Percentiles rank a stretch among this genome's conserved stretches.
phyloP scores from a whole-genome alignment of 192 early-diverging fungal species.

The Linnemannia schmuckeri region DNA sequence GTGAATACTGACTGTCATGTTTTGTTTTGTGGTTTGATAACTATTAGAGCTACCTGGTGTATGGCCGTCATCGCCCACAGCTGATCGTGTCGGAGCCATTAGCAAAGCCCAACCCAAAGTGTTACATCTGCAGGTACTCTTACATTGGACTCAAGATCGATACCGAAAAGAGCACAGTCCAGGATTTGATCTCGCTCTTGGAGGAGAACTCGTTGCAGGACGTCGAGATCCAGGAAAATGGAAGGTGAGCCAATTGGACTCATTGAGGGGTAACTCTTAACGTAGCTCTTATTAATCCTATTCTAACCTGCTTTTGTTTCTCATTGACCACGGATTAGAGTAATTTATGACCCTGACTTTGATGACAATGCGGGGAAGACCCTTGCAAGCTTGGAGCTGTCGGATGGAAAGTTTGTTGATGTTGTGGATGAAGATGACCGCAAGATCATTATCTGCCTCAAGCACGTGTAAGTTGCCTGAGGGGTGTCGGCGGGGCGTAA shows the following conservation, averaged over 20 bases:
- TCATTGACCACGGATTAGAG: slow-evolving; percentile 49
- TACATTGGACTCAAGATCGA: slow-evolving; percentile 75
- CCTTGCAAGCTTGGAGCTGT: slow-evolving; percentile 72
- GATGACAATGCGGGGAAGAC: slow-evolving; percentile 80
- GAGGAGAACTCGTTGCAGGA: slow-evolving; percentile 68
- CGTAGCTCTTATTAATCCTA: background rate
- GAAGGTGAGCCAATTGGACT: slow-evolving; percentile 60
- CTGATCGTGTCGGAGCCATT: slow-evolving; percentile 75
- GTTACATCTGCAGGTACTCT: slow-evolving; percentile 79
- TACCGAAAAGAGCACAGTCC: slow-evolving; percentile 70
- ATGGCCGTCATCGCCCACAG: slow-evolving; percentile 69
- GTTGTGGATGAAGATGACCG: slow-evolving; percentile 72
- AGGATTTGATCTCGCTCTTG: slow-evolving; percentile 70
- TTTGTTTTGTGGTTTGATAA: background rate
- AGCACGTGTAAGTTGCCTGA: slow-evolving; percentile 32
- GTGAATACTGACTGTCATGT: background rate
- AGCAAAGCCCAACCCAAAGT: slow-evolving; percentile 77
- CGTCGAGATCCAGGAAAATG: slow-evolving; percentile 70
- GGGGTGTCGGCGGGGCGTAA: background rate
- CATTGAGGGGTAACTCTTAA: background rate
- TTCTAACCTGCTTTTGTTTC: background rate
- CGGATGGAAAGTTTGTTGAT: slow-evolving; percentile 68
- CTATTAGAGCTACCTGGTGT: slow-evolving; percentile 69
- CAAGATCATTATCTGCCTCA: slow-evolving; percentile 47
- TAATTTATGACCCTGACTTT: slow-evolving; percentile 92